A percentile compares a stretch with the other conserved stretches of the same genome.
These are phyloP conservation scores for Simmondsia chinensis DNA, from an alignment of 148 eudicot genomes.

Conservation along the genomic window DNA sequence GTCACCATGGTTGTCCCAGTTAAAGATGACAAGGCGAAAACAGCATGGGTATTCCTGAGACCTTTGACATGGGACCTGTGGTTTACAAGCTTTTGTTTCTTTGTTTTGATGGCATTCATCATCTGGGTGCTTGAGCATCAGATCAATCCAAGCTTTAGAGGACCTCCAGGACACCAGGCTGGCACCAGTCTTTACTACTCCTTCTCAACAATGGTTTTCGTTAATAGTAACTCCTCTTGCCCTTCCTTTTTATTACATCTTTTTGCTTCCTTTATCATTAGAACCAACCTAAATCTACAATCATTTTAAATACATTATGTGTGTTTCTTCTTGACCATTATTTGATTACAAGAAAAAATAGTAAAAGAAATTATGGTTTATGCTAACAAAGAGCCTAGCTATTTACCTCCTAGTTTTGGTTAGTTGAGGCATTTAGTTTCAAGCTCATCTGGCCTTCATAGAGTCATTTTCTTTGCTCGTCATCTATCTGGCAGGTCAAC, in stretches of 20 bases:
- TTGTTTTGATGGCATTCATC: conserved; percentile 55
- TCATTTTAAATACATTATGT: no score
- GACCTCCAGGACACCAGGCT: conserved; percentile 42
- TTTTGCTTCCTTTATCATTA: no score
- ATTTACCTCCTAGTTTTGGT: no score
- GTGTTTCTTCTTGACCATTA: no score
- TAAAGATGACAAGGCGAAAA: conserved; percentile 27
- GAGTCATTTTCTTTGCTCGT: neutral
- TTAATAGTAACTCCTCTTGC: conserved; percentile 45
- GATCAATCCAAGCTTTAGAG: conserved; percentile 45
- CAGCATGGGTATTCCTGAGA: conserved; percentile 63
- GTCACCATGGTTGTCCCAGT: conserved; percentile 44
- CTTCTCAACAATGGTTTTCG: conserved; percentile 64
- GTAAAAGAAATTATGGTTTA: no score
- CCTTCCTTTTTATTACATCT: neutral
- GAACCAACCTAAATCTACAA: no score
- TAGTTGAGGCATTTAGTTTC: no score
- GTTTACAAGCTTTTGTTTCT: conserved; percentile 42
- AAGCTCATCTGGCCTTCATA: no score
- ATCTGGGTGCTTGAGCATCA: conserved; percentile 75
- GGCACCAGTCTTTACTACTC: conserved; percentile 66
- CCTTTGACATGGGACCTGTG: conserved; percentile 57
- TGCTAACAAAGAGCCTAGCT: no score
- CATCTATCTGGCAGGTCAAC: conserved; percentile 28
- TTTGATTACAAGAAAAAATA: no score